Conservation (phyloP, 1,139 yeast species). For the Nakaseomyces bracarensis region DNA sequence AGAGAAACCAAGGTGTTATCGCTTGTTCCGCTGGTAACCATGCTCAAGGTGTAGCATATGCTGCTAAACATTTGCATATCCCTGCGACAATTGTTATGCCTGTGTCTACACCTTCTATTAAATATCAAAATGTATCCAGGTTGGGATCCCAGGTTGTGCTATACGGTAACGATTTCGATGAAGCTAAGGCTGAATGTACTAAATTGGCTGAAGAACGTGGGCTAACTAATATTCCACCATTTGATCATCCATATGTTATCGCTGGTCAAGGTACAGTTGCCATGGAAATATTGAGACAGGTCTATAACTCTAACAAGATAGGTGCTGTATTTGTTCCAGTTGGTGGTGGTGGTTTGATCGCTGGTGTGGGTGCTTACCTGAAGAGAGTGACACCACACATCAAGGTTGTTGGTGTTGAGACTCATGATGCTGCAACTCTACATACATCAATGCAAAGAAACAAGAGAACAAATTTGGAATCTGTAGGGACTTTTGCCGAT, state of each 20-base stretch:
- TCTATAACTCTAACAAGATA: constrained; percentile 54
- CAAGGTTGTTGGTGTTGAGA: constrained; percentile 91
- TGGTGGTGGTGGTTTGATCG: constrained; percentile 95
- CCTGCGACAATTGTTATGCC: constrained; percentile 99
- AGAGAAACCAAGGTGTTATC: constrained; percentile 78
- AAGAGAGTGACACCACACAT: constrained; percentile 97
- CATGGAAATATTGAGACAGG: constrained; percentile 82
- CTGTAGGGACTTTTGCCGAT: constrained; percentile 98
- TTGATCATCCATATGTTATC: constrained; percentile 93
- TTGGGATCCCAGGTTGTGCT: constrained; percentile 91
- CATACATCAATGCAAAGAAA: constrained; percentile 57
- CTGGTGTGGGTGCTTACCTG: constrained; percentile 84
- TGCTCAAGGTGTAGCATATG: constrained; percentile 97
- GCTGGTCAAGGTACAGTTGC: constrained; percentile 99
- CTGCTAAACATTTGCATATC: constrained; percentile 74
- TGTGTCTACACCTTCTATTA: constrained; percentile 89
- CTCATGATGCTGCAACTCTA: constrained; percentile 89
- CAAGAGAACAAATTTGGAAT: constrained; percentile 47
- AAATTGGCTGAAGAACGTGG: constrained; percentile 62
- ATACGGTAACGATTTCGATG: constrained; percentile 88
- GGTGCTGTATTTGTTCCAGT: constrained; percentile 86
- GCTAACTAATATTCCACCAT: constrained; percentile 87
- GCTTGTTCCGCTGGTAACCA: constrained; percentile 99
- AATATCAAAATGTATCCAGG: constrained; percentile 81
- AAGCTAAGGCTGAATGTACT: constrained; percentile 82